Evolutionary conservation across 768 basidiomycete species (phyloP), one percentile per base, ranked within the genome.

Genomic region (Phanerodontia chrysosporium): DNA sequence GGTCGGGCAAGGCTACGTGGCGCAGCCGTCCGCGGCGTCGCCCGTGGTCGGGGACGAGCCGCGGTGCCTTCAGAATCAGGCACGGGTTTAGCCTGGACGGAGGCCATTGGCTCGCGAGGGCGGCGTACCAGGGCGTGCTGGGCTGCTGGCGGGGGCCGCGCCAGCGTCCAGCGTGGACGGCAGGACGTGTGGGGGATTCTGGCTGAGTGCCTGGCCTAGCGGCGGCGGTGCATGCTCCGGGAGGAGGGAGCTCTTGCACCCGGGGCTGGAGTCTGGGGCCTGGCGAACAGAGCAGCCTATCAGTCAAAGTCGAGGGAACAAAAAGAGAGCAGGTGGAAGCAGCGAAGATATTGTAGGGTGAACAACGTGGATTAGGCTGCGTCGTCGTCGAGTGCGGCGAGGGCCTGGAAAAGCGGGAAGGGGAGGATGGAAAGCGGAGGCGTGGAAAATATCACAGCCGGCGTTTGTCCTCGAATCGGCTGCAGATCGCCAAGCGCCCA

Each of bases 381-480:
- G n/a, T n/a, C n/a, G n/a, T n/a, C n/a, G 4, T 42, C 39, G 39
- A 10, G 8, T 7, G 39, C 6, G 39, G 39, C 39, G 4, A 7
- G 4, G 39, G 39, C 16, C 39, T 42, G 39, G 51, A 35, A 24
- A 35, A 22, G 22, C 51, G 51, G 29, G 51, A 51, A 51, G 28
- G n/a, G 29, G 24, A 29, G 29, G 30, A 51, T 51, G 51, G 51
- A 35, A 51, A 21, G 29, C 30, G 51, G 32, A 21, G 32, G 51
- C 48, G 48, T 28, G 49, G 49, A 2, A 36, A 35, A 51, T 16
- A 18, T 13, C 9, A 49, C 8, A n/a, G 48, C 52, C 52, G 52
- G 52, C 36, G 35, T 39, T 53, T 36, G 52, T 53, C 22, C 21
- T 36, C 51, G 29, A n/a, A 51, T 51, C 52, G 52, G 52, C 35